Percentiles rank a stretch among this genome's conserved stretches.
phyloP scores from a whole-genome alignment of 495 filamentous ascomycete genomes.

The Lophiostoma macrostomum region DNA sequence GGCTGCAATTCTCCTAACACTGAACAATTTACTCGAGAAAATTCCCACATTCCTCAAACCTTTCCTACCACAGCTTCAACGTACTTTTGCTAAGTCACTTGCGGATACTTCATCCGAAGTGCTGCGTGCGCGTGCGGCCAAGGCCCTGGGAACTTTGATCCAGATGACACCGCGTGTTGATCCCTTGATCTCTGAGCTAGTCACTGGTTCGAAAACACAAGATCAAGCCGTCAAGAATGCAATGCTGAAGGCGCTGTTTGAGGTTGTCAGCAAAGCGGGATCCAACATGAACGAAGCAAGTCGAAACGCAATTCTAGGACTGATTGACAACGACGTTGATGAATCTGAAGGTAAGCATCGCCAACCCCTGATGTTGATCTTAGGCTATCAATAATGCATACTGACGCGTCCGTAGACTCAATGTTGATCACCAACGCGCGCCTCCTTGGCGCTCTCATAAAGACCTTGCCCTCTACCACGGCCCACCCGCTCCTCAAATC shows the following conservation, averaged over 20 bases:
- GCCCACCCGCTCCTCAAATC: slow-evolving; percentile 70
- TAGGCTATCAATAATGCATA: slow-evolving; percentile 23
- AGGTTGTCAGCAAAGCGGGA: slow-evolving; percentile 93
- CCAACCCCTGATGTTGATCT: slow-evolving; percentile 11
- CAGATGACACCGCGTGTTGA: slow-evolving; percentile 94
- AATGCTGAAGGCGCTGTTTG: slow-evolving; percentile 95
- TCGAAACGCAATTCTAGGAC: slow-evolving; percentile 69
- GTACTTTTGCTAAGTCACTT: slow-evolving; percentile 92
- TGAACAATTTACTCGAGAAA: slow-evolving; percentile 95
- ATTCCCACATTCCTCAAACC: slow-evolving; percentile 94
- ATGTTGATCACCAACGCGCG: slow-evolving; percentile 87
- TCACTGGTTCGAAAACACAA: slow-evolving; percentile 85
- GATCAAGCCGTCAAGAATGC: slow-evolving; percentile 89
- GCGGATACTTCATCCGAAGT: slow-evolving; percentile 91
- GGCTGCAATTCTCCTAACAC: slow-evolving; percentile 85
- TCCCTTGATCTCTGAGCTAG: slow-evolving; percentile 83
- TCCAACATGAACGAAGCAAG: slow-evolving; percentile 90
- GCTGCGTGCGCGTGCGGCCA: slow-evolving; percentile 84
- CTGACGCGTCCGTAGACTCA: slow-evolving; percentile 44
- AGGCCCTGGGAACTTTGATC: slow-evolving; percentile 91
- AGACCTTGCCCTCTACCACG: slow-evolving; percentile 67
- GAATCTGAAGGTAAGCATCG: slow-evolving; percentile 61
- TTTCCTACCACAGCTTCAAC: slow-evolving; percentile 92
- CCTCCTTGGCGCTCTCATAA: slow-evolving; percentile 83
- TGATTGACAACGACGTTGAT: slow-evolving; percentile 82